Conservation (phyloP, 1,284 basidiomycete genomes). For the Wallemia hederae region DNA sequence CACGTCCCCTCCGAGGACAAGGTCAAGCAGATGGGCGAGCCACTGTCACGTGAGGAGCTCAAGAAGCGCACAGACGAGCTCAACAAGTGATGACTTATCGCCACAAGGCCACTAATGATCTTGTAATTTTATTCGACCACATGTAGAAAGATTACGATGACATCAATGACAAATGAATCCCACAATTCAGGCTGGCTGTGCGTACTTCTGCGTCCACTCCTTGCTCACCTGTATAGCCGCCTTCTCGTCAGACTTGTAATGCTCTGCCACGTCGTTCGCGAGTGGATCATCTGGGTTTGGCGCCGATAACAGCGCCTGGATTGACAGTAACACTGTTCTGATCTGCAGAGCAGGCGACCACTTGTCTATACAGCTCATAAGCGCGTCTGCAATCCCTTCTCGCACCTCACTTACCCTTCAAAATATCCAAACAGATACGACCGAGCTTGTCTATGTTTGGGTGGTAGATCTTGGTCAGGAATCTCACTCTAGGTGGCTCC, state of each 20-base stretch:
- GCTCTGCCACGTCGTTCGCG: conserved; percentile 69
- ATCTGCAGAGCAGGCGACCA: conserved; percentile 98
- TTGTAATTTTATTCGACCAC: too few species aligned
- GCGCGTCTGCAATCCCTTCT: neutral
- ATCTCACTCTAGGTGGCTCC: conserved; percentile 94
- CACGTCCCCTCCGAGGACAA: neutral
- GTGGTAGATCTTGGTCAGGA: conserved; percentile 98
- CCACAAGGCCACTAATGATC: too few species aligned
- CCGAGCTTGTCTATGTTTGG: conserved; percentile 99
- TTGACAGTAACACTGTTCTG: conserved; percentile 79
- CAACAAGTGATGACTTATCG: neutral
- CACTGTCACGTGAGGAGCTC: neutral
- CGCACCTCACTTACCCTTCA: conserved; percentile 36
- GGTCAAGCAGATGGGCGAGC: neutral
- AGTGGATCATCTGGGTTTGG: conserved; percentile 98
- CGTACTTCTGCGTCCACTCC: conserved; percentile 75
- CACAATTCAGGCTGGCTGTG: conserved; percentile 11
- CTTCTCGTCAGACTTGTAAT: conserved; percentile 92
- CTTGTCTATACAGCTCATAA: conserved; percentile 35
- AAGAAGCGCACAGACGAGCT: neutral
- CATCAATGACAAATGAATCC: neutral
- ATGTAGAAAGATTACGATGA: too few species aligned
- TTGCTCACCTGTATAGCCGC: conserved; percentile 63
- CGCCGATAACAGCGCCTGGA: conserved; percentile 79
- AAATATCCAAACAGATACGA: conserved; percentile 86